Evolutionary conservation across 129 eudicot genomes (phyloP).

Genomic region (Oenanthe sinensis): DNA sequence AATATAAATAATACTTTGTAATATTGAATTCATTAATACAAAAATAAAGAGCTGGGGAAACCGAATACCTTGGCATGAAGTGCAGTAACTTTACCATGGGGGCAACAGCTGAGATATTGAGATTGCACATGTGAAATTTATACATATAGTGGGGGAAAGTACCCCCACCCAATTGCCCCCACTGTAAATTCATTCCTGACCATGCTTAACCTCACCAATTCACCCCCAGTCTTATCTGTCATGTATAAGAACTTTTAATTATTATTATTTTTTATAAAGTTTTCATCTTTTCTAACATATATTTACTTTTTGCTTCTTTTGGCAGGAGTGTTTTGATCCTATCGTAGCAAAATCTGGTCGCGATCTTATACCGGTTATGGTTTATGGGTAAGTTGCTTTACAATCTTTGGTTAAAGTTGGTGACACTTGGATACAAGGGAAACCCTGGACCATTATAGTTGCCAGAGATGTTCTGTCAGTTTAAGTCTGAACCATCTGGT

Average conservation of each 20-base stretch:
- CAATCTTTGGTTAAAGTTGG: not conserved
- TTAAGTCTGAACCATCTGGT: not conserved
- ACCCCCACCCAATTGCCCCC: not conserved
- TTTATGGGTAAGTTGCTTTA: constrained; percentile 68
- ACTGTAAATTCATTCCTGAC: not conserved
- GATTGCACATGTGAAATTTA: not conserved
- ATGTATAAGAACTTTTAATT: not conserved
- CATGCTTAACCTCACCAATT: not conserved
- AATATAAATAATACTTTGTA: not conserved
- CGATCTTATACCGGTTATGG: constrained; percentile 97
- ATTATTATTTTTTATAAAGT: not conserved
- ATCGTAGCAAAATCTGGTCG: constrained; percentile 83
- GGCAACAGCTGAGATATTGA: not conserved
- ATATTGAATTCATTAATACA: not conserved
- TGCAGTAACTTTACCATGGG: not conserved
- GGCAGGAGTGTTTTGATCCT: constrained; percentile 93
- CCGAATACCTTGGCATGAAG: not conserved
- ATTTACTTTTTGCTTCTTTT: constrained; percentile 4
- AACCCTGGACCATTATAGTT: not conserved
- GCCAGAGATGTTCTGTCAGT: not conserved
- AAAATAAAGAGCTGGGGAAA: not conserved
- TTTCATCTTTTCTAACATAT: not conserved
- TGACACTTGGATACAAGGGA: not conserved
- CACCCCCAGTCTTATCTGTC: not conserved
- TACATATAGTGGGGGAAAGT: not conserved